phyloP scores from a whole-genome alignment of 352 stramenopile genomes.

The Phytophthora kernoviae region DNA sequence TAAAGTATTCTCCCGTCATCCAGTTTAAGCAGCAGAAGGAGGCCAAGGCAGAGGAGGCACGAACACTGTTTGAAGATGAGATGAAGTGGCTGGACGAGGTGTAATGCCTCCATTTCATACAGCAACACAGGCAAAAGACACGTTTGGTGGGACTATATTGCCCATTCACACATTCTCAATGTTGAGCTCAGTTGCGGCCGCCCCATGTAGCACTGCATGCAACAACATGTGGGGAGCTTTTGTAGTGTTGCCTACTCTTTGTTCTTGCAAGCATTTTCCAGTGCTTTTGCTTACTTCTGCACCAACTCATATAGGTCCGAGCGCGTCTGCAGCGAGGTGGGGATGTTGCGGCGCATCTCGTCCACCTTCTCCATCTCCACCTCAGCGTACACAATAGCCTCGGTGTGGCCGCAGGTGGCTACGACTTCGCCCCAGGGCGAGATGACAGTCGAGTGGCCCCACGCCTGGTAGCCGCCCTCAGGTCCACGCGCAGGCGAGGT shows the following conservation, averaged over 20 bases:
- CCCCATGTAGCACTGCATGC: background rate
- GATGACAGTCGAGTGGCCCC: conserved; percentile 97
- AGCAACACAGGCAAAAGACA: conserved; percentile 19
- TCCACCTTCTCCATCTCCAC: conserved; percentile 94
- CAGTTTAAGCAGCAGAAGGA: conserved; percentile 81
- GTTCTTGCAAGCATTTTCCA: background rate
- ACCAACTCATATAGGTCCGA: conserved; percentile 95
- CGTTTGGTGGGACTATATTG: conserved; percentile 34
- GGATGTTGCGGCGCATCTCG: conserved; percentile 96
- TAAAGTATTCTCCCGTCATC: conserved; percentile 74
- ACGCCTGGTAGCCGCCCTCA: conserved; percentile 97
- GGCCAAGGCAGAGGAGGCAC: conserved; percentile 63
- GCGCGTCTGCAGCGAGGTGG: conserved; percentile 94
- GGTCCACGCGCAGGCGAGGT: conserved; percentile 95
- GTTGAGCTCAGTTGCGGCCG: conserved; percentile 20
- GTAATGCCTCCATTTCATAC: conserved; percentile 16
- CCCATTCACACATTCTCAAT: conserved; percentile 20
- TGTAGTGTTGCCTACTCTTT: conserved; percentile 5
- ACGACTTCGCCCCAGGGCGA: conserved; percentile 98
- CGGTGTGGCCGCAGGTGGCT: conserved; percentile 93
- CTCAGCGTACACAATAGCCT: conserved; percentile 95
- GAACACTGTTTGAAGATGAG: conserved; percentile 69
- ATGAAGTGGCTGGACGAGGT: conserved; percentile 77
- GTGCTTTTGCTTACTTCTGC: conserved; percentile 59
- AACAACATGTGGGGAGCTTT: conserved; percentile 1